Conservation (phyloP, 768 basidiomycete species). For the Amanita polypyramis region DNA sequence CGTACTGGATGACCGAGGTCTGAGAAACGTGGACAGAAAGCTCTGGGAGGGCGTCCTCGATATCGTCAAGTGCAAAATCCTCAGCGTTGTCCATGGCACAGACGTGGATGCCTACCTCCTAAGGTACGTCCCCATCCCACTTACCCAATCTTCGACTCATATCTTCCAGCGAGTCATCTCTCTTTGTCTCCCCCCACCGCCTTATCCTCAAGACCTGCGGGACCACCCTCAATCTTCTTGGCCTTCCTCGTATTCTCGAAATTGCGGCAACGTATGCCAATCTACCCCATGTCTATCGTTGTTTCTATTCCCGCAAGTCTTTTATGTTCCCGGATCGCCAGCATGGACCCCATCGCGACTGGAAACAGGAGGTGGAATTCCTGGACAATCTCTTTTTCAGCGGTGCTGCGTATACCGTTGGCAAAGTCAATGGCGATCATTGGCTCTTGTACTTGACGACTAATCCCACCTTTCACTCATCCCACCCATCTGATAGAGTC, state of each 20-base stretch:
- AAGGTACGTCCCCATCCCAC: constrained; percentile 46
- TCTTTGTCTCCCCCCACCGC: constrained; percentile 91
- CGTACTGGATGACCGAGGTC: constrained; percentile 52
- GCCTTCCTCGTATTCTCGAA: constrained; percentile 88
- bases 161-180: constrained; percentile 81
- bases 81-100: constrained; percentile 81
- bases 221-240: constrained; percentile 94
- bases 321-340: constrained; percentile 99
- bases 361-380: constrained; percentile 88
- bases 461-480: constrained; percentile 29
- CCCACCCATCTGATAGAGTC: constrained; percentile 11
- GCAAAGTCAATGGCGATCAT: constrained; percentile 97
- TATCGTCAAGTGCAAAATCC: constrained; percentile 93
- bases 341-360: constrained; percentile 83
- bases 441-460: constrained; percentile 94
- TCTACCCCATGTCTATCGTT: constrained; percentile 67
- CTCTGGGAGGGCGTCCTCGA: constrained; percentile 97
- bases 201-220: constrained; percentile 99
- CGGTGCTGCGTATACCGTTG: constrained; percentile 92
- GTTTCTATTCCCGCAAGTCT: constrained; percentile 96
- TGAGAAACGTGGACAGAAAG: constrained; percentile 61
- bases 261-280: constrained; percentile 70
- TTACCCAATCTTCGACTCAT: constrained; percentile 9
- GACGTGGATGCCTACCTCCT: constrained; percentile 94
- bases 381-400: constrained; percentile 82